Conservation (phyloP, 78 protist genomes). For the Dictyostelium purpureum region DNA sequence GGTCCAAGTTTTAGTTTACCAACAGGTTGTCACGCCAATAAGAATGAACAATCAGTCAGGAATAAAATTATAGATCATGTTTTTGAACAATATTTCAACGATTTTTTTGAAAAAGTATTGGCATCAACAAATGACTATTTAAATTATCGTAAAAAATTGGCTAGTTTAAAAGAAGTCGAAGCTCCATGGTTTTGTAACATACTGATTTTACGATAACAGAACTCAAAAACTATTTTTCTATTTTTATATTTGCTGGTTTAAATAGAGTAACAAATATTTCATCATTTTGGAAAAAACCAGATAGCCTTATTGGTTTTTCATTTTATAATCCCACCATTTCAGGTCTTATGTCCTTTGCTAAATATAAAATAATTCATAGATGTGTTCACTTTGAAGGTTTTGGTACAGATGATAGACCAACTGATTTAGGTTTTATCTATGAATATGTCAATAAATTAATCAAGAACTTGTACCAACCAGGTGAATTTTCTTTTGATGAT, state of each 20-base stretch:
- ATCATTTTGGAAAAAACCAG: not conserved
- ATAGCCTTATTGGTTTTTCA: not conserved
- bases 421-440: not conserved
- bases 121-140: not conserved
- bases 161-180: not conserved
- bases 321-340: not conserved
- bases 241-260: not conserved
- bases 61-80: not conserved
- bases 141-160: not conserved
- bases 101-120: not conserved
- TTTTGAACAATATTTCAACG: not conserved
- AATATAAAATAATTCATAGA: not conserved
- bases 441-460: not conserved
- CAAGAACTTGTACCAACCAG: not conserved
- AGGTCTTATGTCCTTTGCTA: not conserved
- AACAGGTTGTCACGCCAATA: not conserved
- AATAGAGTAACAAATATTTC: not conserved
- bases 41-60: not conserved
- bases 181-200: not conserved
- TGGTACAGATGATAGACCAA: not conserved
- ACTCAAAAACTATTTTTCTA: not conserved
- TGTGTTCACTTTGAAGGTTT: slow-evolving; percentile 8
- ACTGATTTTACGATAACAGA: not conserved
- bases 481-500: slow-evolving; percentile 9
- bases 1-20: not conserved